A percentile compares a stretch with the other conserved stretches of the same genome.
These are phyloP conservation scores for Stromatinia cepivora DNA, from an alignment of 2,329 filamentous ascomycete species.

Conservation along the genomic window DNA sequence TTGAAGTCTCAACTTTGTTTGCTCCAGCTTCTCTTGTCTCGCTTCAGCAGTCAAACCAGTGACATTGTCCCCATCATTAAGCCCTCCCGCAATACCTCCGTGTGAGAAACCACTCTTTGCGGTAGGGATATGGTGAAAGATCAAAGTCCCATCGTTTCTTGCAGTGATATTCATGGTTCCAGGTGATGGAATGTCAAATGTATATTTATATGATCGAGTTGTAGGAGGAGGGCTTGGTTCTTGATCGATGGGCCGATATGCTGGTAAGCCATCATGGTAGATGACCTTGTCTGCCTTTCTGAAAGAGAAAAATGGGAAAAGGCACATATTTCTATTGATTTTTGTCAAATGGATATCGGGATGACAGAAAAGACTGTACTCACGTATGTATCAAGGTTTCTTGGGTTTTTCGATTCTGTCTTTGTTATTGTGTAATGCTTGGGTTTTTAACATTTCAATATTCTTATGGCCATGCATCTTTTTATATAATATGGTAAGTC, in stretches of 20 bases:
- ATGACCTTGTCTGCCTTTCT: not conserved
- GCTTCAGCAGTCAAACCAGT: not conserved
- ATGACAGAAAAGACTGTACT: not conserved
- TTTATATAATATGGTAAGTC: not conserved
- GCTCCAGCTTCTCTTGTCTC: not conserved
- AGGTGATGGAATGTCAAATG: not conserved
- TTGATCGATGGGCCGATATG: not conserved
- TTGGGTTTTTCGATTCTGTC: not conserved
- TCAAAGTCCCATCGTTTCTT: not conserved
- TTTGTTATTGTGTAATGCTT: not conserved
- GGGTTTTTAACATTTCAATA: not conserved
- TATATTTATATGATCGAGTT: not conserved
- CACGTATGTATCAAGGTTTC: not conserved
- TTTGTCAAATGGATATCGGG: not conserved
- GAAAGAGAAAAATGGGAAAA: not conserved
- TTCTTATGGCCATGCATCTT: not conserved
- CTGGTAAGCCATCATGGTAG: not conserved
- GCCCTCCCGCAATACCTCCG: not conserved
- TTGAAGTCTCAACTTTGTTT: constrained; percentile 4
- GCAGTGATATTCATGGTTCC: not conserved
- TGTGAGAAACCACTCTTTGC: not conserved
- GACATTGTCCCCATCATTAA: not conserved
- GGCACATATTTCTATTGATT: not conserved
- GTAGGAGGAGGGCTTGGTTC: not conserved
- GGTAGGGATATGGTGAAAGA: not conserved